A percentile compares a stretch with the other conserved stretches of the same genome.
phyloP scores from a whole-genome alignment of 129 eudicot species.

The Centella asiatica region DNA sequence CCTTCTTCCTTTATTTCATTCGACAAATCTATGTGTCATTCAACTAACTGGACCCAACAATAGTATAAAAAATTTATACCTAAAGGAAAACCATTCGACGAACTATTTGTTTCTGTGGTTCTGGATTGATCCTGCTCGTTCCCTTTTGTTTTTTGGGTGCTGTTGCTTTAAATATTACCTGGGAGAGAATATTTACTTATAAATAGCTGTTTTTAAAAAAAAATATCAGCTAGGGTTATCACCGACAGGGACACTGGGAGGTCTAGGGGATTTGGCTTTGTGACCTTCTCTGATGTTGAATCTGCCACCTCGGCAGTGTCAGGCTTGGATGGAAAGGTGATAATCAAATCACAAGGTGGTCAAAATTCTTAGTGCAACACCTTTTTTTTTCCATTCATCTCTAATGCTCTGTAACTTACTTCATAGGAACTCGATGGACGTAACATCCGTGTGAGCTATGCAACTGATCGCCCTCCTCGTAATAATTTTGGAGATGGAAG shows the following conservation, averaged over 20 bases:
- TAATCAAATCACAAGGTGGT: background rate
- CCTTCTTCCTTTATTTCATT: too few relatives aligned
- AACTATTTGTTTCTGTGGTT: too few relatives aligned
- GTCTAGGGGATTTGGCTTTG: conserved; percentile 82
- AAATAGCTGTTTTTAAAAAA: background rate
- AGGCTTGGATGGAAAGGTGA: conserved; percentile 74
- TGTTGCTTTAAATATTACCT: background rate
- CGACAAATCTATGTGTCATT: too few relatives aligned
- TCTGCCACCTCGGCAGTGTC: conserved; percentile 42
- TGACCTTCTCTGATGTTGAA: conserved; percentile 33
- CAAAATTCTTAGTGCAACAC: background rate
- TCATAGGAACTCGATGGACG: conserved; percentile 19
- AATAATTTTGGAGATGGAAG: conserved; percentile 1
- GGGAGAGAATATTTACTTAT: too few relatives aligned
- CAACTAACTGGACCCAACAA: too few relatives aligned
- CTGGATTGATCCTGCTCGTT: too few relatives aligned
- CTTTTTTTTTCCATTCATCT: background rate
- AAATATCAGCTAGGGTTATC: conserved; percentile 65
- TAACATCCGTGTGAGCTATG: conserved; percentile 17
- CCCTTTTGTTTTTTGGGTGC: background rate
- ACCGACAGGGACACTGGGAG: conserved; percentile 59
- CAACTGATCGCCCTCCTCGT: conserved; percentile 20
- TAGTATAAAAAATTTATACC: too few relatives aligned
- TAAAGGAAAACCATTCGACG: too few relatives aligned
- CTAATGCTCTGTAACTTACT: background rate